Percentiles rank a stretch among this genome's conserved stretches.
Conservation (phyloP, 2,329 filamentous ascomycete genomes). For the Cylindrodendrum hubeiense region DNA sequence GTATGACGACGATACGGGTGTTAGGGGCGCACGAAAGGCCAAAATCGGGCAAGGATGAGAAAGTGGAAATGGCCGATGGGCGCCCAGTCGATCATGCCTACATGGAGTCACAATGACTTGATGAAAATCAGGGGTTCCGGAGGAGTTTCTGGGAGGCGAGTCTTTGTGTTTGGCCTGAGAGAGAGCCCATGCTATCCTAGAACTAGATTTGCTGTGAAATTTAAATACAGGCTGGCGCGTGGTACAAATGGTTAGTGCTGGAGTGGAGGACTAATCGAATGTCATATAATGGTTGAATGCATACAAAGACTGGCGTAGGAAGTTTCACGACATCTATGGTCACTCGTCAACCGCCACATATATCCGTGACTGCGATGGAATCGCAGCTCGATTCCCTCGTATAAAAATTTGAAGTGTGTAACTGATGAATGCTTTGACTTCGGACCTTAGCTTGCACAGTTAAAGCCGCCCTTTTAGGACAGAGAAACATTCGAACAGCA, state of each 20-base stretch:
- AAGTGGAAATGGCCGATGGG: slow-evolving; percentile 18
- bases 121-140: background rate
- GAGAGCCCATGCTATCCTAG: background rate
- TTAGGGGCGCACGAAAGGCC: background rate
- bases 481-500: too few species aligned
- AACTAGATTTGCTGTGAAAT: background rate
- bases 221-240: background rate
- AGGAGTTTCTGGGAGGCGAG: background rate
- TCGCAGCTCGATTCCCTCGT: too few species aligned
- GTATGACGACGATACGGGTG: slow-evolving; percentile 26
- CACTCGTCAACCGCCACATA: too few species aligned
- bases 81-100: slow-evolving; percentile 16
- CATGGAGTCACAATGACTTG: background rate
- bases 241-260: background rate
- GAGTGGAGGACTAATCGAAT: background rate
- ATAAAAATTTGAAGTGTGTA: too few species aligned
- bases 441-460: too few species aligned
- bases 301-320: background rate
- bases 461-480: too few species aligned
- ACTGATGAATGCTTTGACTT: too few species aligned
- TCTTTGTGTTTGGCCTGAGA: background rate
- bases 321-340: too few species aligned
- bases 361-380: too few species aligned
- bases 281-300: background rate
- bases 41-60: background rate